phyloP scores from a whole-genome alignment of 2,329 filamentous ascomycete species.

The Rutstroemia sp. region DNA sequence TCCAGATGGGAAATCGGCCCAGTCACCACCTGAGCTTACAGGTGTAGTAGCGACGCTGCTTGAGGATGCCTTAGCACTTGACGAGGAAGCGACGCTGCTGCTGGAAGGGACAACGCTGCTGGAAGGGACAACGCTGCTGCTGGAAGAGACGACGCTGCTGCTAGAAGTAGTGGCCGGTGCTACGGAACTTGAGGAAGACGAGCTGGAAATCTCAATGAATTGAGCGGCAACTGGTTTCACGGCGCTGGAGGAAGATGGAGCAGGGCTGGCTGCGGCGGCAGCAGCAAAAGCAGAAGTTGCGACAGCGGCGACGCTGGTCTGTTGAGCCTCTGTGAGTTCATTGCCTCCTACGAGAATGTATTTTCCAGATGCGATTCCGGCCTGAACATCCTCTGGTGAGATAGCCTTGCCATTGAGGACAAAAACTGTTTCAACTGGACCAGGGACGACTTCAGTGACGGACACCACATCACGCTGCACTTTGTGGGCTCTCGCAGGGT shows the following conservation, averaged over 20 bases:
- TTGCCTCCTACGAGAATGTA: constrained; percentile 58
- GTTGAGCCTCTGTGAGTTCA: constrained; percentile 41
- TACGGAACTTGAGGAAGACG: constrained; percentile 30
- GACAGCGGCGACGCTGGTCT: constrained; percentile 16
- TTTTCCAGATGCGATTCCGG: constrained; percentile 63
- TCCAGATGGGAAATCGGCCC: constrained; percentile 68
- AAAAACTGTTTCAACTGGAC: constrained; percentile 63
- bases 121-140: background rate
- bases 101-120: too few relatives aligned
- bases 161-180: constrained; percentile 25
- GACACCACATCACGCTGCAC: constrained; percentile 36
- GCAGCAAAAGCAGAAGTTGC: too few relatives aligned
- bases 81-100: background rate
- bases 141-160: background rate
- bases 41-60: constrained; percentile 3
- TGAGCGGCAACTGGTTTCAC: background rate
- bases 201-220: constrained; percentile 3
- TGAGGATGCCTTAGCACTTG: constrained; percentile 17
- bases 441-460: constrained; percentile 40
- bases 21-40: constrained; percentile 42
- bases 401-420: constrained; percentile 58
- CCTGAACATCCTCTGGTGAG: constrained; percentile 55
- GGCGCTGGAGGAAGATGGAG: constrained; percentile 13
- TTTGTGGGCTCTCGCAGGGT: constrained; percentile 47
- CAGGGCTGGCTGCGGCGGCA: constrained; percentile 20